Evolutionary conservation across 768 basidiomycete genomes (phyloP).

Genomic region (Pleurotus cornucopiae): DNA sequence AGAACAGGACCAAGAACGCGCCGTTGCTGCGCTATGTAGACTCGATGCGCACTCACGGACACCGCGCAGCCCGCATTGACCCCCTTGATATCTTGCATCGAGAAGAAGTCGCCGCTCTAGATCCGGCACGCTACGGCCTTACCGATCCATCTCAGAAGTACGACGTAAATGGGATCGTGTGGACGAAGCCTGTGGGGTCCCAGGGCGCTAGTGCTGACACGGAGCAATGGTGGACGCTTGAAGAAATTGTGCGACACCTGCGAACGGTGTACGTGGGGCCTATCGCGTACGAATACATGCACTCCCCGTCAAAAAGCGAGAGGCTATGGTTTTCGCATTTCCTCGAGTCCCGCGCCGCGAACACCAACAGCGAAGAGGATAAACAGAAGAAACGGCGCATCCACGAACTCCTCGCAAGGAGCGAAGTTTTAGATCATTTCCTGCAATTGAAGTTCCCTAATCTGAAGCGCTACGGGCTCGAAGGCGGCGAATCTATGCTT

Average conservation of each 20-base stretch:
- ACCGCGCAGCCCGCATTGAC: constrained; percentile 82
- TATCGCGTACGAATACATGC: constrained; percentile 92
- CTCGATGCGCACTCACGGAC: constrained; percentile 79
- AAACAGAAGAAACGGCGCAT: constrained; percentile 48
- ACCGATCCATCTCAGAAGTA: constrained; percentile 47
- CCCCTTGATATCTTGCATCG: constrained; percentile 85
- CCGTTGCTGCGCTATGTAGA: constrained; percentile 86
- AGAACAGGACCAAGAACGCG: constrained; percentile 69
- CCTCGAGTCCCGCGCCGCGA: constrained; percentile 53
- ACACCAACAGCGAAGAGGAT: constrained; percentile 25
- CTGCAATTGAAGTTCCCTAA: constrained; percentile 75
- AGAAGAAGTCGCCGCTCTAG: constrained; percentile 72
- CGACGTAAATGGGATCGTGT: constrained; percentile 78
- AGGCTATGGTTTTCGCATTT: constrained; percentile 86
- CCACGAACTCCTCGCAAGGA: constrained; percentile 64
- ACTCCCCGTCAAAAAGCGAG: constrained; percentile 81
- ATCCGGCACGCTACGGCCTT: constrained; percentile 76
- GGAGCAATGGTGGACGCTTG: constrained; percentile 60
- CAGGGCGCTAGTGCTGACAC: constrained; percentile 16
- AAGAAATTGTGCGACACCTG: constrained; percentile 67
- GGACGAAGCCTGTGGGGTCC: constrained; percentile 50
- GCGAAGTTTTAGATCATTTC: constrained; percentile 83
- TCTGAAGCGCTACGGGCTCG: constrained; percentile 66
- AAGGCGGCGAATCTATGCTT: constrained; percentile 93
- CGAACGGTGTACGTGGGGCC: constrained; percentile 74